Base-by-base conservation (phyloP, 1,284 basidiomycete genomes). In the Cryptococcus depauperatus region DNA sequence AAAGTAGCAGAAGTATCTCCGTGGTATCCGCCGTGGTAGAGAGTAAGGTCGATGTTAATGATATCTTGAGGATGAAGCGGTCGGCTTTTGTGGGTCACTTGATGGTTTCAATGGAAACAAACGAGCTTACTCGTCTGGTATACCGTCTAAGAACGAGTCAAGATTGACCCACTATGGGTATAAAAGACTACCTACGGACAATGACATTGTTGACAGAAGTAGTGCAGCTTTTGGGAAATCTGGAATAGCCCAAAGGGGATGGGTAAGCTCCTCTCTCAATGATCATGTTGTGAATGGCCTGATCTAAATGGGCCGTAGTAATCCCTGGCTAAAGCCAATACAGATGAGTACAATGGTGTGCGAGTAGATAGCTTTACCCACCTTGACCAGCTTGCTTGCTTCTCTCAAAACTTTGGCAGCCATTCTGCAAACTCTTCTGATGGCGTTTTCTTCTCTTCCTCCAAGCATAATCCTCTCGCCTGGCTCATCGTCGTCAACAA, bases 1-100 rank as follows among this genome's bases (percentile, higher is more conserved):
- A 88, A 89, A 0, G 83, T 92, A 46, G 77, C 70, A 0, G 85
- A 88, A 0, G 86, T 90, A 58, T 92, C 88, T 1, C 88, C 88
- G 58, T 92, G 87, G 65, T 80, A 88, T 1, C 84, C 84, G 44
- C 84, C 71, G 21, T 81, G 70, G 62, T 78, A 90, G 5, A 90
- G 75, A 0, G 88, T 91, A 4, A 92, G 70, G 65, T 92, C 88
- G 32, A 92, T 74, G 61, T 89, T 90, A 56, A 92, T 73, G 37
- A 91, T 84, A 58, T 92, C 88, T 2, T 83, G 82, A 41, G 84
- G 74, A 62, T 82, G 76, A 3, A 91, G 75, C 0, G 79, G 79
- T n/a, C 85, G 84, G 47, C 86, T 89, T 46, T 4, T 3, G 2
- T 39, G 4, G 29, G 35, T 4, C 14, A 37, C 13, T 18, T 29